Percentiles rank a stretch among this genome's conserved stretches.
These are phyloP conservation scores for Hawksworthiomyces lignivorus DNA, from an alignment of 2,329 filamentous ascomycete species.

Conservation along the genomic window DNA sequence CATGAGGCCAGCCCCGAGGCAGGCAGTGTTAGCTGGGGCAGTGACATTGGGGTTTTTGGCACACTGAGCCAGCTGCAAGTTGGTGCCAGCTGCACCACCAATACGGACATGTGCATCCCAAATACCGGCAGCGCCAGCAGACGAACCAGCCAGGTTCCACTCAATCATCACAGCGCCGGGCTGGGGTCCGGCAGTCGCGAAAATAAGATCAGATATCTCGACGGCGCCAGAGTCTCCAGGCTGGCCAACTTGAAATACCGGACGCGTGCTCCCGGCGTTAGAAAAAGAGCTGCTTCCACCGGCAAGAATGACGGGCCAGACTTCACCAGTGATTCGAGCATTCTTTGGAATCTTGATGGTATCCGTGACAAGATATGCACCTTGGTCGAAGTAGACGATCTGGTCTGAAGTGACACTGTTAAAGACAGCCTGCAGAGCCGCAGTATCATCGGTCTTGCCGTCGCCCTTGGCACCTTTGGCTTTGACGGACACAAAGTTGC, in stretches of 20 bases:
- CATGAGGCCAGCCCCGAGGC: conserved; percentile 66
- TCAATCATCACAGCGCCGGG: conserved; percentile 86
- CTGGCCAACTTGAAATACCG: conserved; percentile 80
- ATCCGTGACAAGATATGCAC: conserved; percentile 61
- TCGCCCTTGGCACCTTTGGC: conserved; percentile 78
- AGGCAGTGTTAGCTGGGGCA: conserved; percentile 45
- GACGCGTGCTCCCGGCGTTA: conserved; percentile 66
- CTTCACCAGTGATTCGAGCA: conserved; percentile 82
- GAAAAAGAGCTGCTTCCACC: conserved; percentile 62
- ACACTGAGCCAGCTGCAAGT: conserved; percentile 73
- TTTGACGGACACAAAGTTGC: conserved; percentile 76
- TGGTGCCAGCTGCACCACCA: conserved; percentile 76
- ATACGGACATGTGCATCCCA: conserved; percentile 97
- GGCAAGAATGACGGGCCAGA: conserved; percentile 86
- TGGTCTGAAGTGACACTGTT: conserved; percentile 56
- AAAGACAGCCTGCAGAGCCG: conserved; percentile 71
- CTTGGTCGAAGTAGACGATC: conserved; percentile 68
- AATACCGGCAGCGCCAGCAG: conserved; percentile 65
- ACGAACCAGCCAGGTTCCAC: conserved; percentile 71
- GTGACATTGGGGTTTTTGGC: conserved; percentile 61
- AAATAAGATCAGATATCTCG: conserved; percentile 81
- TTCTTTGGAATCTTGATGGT: conserved; percentile 69
- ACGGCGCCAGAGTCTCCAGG: conserved; percentile 69
- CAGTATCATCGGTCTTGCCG: conserved; percentile 78
- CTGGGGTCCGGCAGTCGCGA: conserved; percentile 74